Percentiles rank a stretch among this genome's conserved stretches.
Evolutionary conservation across 2,329 filamentous ascomycete species (phyloP).

Genomic region (Teratosphaeria gauchensis): DNA sequence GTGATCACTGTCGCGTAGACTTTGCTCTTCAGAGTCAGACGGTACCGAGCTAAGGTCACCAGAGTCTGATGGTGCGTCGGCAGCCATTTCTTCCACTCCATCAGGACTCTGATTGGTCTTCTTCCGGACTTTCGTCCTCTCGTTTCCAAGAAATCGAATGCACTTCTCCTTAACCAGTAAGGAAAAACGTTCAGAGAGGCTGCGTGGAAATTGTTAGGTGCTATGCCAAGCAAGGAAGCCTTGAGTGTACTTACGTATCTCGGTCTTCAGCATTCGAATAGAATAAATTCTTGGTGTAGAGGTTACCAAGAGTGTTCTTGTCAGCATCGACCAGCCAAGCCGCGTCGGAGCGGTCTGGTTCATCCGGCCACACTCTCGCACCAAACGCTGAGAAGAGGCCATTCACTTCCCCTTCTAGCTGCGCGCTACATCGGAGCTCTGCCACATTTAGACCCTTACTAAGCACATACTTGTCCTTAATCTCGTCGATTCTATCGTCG

Average conservation of each 20-base stretch:
- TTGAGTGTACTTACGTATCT: background rate
- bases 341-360: background rate
- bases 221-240: background rate
- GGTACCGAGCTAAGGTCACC: background rate
- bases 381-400: background rate
- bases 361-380: background rate
- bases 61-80: background rate
- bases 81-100: background rate
- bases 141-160: background rate
- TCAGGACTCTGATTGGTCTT: background rate
- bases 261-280: background rate
- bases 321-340: background rate
- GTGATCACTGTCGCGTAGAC: background rate
- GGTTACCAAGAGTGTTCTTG: background rate
- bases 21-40: background rate
- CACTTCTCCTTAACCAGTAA: background rate
- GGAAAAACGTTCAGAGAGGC: background rate
- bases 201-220: background rate
- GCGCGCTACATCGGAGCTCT: background rate
- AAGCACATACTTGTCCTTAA: background rate
- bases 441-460: background rate
- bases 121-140: background rate
- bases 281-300: background rate
- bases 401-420: background rate
- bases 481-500: background rate